Base-by-base conservation (phyloP, 208 protist species). In the Porcisia hertigi region DNA sequence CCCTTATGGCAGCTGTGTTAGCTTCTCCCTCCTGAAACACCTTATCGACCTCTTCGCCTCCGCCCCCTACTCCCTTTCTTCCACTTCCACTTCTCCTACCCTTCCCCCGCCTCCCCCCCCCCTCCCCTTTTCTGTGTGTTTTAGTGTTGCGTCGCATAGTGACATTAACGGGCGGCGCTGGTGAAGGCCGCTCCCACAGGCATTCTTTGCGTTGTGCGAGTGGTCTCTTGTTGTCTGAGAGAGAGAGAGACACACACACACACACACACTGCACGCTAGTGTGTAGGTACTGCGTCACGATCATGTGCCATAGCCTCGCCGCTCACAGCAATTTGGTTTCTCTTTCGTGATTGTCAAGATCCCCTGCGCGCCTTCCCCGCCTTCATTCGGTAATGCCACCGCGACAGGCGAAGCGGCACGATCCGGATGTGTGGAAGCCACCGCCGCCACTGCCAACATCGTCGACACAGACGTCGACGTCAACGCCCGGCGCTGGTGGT, bases 361-460 rank as follows among this genome's bases (percentile, higher is more conserved):
- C 20, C 52, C 23, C 49, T 57, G 14, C 45, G 30, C 30, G 30
- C 30, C 30, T 30, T 30, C 25, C 18, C 65, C 36, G 30, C 30
- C 16, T 41, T 12, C n/a, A 3, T 41, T 18, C n/a, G 12, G 3
- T 66, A 18, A 82, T 82, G 77, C 66, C 72, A 30, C 72, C 71
- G 18, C 69, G 54, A 9, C 60, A 71, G 55, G 82, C 36, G 16
- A 77, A 74, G 55, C 84, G 82, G 69, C 81, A 88, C 71, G 92
- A 96, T 54, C 84, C 73, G 9, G 92, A 88, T 75, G 87, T 94
- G 9, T 96, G 92, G 90, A 83, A 69, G 0, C 92, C 90, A 36
- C 91, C 88, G 18, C 82, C 86, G 30, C 83, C 86, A 11, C 72
- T 34, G 0, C 72, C 58, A 1, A 23, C 52, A 23, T 49, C 60